phyloP scores from a whole-genome alignment of 192 early-diverging fungal genomes.

The Phlyctochytrium planicorne region DNA sequence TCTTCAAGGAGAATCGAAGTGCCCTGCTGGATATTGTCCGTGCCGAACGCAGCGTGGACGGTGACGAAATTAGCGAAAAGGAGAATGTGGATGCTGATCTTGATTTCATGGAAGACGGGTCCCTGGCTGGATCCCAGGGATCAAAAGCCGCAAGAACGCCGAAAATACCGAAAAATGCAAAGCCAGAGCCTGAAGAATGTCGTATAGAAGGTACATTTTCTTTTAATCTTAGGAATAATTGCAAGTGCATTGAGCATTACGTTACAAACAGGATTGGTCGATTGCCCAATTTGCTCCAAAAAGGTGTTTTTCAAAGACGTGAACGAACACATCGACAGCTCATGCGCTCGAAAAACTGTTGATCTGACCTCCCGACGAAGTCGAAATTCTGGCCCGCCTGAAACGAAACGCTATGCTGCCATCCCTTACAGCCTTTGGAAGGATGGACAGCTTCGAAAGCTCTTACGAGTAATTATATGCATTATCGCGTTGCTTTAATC shows the following conservation, averaged over 20 bases:
- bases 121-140: too few species aligned
- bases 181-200: too few species aligned
- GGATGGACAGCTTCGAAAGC: slow-evolving; percentile 10
- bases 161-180: too few species aligned
- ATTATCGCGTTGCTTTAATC: background rate
- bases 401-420: background rate
- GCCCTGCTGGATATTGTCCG: background rate
- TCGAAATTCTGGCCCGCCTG: background rate
- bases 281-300: background rate
- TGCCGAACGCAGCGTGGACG: background rate
- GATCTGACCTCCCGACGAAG: background rate
- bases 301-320: background rate
- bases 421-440: slow-evolving; percentile 17
- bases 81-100: background rate
- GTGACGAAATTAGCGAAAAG: background rate
- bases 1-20: background rate
- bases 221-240: too few species aligned
- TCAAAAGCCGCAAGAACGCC: too few species aligned
- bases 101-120: background rate
- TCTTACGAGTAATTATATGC: background rate
- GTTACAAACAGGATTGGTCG: background rate
- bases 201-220: too few species aligned
- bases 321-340: background rate
- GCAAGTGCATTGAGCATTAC: too few species aligned
- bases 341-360: background rate